These are phyloP conservation scores for Penicillium nucicola DNA, from an alignment of 495 filamentous ascomycete species.

Conservation along the genomic window DNA sequence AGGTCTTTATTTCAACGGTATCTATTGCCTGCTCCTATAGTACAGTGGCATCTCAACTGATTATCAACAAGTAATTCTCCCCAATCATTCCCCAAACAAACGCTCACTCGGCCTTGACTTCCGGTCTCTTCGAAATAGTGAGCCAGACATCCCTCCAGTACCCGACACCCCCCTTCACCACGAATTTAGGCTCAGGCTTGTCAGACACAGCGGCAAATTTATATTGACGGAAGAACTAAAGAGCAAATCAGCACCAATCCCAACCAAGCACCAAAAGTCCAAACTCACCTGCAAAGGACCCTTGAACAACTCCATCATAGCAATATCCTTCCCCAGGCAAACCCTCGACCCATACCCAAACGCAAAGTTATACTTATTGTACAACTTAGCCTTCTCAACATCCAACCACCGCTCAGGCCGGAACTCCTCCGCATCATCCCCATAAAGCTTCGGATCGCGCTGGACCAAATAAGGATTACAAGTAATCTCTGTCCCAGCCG, in stretches of 20 bases:
- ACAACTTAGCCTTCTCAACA: conserved; percentile 37
- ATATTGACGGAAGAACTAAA: conserved; percentile 37
- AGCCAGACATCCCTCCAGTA: conserved; percentile 48
- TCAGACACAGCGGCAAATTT: conserved; percentile 29
- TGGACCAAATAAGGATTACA: conserved; percentile 54
- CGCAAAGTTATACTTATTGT: conserved; percentile 49
- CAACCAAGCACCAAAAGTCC: neutral
- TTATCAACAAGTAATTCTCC: neutral
- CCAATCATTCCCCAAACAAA: neutral
- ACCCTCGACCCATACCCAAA: conserved; percentile 54
- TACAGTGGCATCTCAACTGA: neutral
- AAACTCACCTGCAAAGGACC: conserved; percentile 43
- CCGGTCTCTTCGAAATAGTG: conserved; percentile 33
- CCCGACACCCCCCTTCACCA: conserved; percentile 47
- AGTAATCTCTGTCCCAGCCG: conserved; percentile 56
- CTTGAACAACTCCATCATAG: conserved; percentile 57
- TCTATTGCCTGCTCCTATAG: no score
- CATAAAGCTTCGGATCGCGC: conserved; percentile 48
- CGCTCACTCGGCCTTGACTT: neutral
- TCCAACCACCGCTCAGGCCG: conserved; percentile 43
- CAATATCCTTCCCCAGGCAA: conserved; percentile 54
- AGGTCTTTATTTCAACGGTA: no score
- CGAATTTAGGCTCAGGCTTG: conserved; percentile 35
- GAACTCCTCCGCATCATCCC: conserved; percentile 40
- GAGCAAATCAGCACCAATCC: conserved; percentile 2